phyloP scores from a whole-genome alignment of 2,329 filamentous ascomycete genomes.

The Cordyceps pruinosa region DNA sequence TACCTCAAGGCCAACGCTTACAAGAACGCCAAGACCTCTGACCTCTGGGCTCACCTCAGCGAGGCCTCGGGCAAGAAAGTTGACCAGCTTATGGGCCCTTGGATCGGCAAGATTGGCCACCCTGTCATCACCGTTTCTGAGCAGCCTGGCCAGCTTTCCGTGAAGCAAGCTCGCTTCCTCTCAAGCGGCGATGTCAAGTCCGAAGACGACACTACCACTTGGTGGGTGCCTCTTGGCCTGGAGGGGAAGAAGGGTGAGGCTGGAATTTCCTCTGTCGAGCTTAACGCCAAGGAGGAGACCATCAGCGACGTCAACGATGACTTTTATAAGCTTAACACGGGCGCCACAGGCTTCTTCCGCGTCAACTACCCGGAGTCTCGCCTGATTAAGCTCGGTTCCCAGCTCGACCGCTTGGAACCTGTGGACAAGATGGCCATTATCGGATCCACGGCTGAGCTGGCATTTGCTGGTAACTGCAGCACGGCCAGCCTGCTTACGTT shows the following conservation, averaged over 20 bases:
- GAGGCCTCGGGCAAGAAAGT: slow-evolving; percentile 85
- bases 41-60: slow-evolving; percentile 83
- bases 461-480: slow-evolving; percentile 76
- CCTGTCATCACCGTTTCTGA: slow-evolving; percentile 83
- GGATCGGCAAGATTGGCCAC: slow-evolving; percentile 94
- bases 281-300: slow-evolving; percentile 71
- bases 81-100: slow-evolving; percentile 79
- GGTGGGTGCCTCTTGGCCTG: slow-evolving; percentile 91
- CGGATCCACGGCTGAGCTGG: slow-evolving; percentile 82
- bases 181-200: slow-evolving; percentile 85
- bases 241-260: slow-evolving; percentile 64
- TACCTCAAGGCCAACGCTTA: slow-evolving; percentile 88
- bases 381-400: slow-evolving; percentile 70
- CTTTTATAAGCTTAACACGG: slow-evolving; percentile 92
- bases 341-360: slow-evolving; percentile 82
- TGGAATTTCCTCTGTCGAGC: slow-evolving; percentile 56
- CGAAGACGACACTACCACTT: slow-evolving; percentile 84
- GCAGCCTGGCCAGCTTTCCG: slow-evolving; percentile 69
- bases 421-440: slow-evolving; percentile 92
- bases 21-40: slow-evolving; percentile 82
- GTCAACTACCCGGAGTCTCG: slow-evolving; percentile 88
- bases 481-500: slow-evolving; percentile 79
- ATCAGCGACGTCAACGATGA: slow-evolving; percentile 66
- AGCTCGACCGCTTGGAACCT: slow-evolving; percentile 67
- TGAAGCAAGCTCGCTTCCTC: slow-evolving; percentile 85